Evolutionary conservation across 2,329 filamentous ascomycete genomes (phyloP), one percentile per base, ranked within the genome.

Genomic region (Aureobasidium sp.): DNA sequence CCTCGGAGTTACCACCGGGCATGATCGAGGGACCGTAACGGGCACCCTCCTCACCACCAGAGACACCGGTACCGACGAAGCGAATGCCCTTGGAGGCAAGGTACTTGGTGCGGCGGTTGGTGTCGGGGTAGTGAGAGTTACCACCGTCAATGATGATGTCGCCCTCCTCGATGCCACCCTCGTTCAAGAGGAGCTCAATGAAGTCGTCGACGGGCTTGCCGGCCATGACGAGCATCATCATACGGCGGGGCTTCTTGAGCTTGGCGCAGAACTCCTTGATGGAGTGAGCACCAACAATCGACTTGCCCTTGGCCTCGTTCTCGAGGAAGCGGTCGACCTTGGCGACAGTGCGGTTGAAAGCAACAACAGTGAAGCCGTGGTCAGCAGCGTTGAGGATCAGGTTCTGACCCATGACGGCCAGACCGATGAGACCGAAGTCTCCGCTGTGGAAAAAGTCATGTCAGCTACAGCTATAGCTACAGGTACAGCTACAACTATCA

Each of bases 121-220:
- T 93, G 82, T 97, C 94, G 75, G 94, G 94, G 87, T 89, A 99
- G 84, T 97, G 94, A 69, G 93, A 97, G 88, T 99, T 97, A 73
- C 92, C 94, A 77, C 94, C 94, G 75, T 99, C 94, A 73, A 99
- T 97, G 84, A 99, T 95, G 85, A 99, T 97, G 77, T 99, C 94
- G 69, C 91, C 92, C 73, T 84, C 76, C 76, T 92, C 87, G 68
- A 93, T 82, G 75, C 89, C 86, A 68, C 77, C 77, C 71, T 78
- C 75, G 64, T 67, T 76, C 59, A 97, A 84, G 69, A 99, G 88
- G 71, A 87, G 87, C 85, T 97, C 92, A 74, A 99, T 97, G 88
- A 96, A 97, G 83, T 96, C 90, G 77, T 99, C 94, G 70, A 99
- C 94, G 67, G 94, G 88, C 84, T 94, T 90, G 75, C 94, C 94